Base-by-base conservation (phyloP, 306 rosid genomes). In the Ziziphus jujuba region DNA sequence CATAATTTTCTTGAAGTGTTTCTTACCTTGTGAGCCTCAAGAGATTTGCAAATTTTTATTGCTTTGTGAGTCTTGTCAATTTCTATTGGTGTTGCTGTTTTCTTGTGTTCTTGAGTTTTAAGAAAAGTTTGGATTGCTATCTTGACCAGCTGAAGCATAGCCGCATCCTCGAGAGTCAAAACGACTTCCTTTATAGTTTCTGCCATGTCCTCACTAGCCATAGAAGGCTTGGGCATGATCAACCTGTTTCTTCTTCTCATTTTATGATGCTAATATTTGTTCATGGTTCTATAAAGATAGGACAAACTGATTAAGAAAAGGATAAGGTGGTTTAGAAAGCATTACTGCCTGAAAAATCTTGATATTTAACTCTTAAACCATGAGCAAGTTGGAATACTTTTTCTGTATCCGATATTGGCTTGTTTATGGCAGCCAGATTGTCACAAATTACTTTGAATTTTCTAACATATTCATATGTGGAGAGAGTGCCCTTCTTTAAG, bases 311-410 rank as follows among this genome's bases (percentile, higher is more conserved):
- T 9, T 53, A 43, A 20, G 14, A 1, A 22, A n/a, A 34, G 52
- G 72, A 54, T 67, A 67, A 4, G n/a, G 71, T 2, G 59, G 47
- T 11, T 66, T 66, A 16, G 49, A 0, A 33, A 66, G 48, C 59
- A 66, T 59, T 52, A 11, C 48, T 4, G 4, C 6, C 1, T 1
- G 10, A n/a, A 25, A 66, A 51, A 28, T 28, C 31, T 21, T 21
- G 21, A 9, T 51, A 66, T n/a, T 31, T 52, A 2, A 2, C 5
- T 7, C 69, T 43, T 47, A 64, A 57, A 12, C 44, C 45, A 13
- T 2, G 5, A 24, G 57, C 57, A 4, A 59, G 5, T 31, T 35
- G 7, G 15, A 59, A 59, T 11, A 31, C 24, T 59, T 58, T 58
- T 6, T 64, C 25, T 9, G 13, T 10, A 1, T 64, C 22, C 4